These are phyloP conservation scores for Eutrema heterophyllum DNA, from an alignment of 345 rosid species.

Conservation along the genomic window DNA sequence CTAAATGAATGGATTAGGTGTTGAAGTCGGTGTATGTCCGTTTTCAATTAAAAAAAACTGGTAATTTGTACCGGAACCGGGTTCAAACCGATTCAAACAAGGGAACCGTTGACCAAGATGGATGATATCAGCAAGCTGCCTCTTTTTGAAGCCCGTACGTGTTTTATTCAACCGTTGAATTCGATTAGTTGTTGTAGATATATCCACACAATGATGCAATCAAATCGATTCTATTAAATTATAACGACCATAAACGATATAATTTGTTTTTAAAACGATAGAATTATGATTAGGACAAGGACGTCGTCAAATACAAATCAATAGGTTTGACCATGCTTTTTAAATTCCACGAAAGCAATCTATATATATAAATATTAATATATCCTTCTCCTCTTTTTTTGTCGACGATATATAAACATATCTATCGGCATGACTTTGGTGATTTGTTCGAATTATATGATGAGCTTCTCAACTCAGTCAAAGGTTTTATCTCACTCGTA, in stretches of 20 bases:
- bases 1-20: background rate
- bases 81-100: background rate
- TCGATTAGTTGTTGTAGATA: background rate
- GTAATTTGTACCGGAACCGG: background rate
- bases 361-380: background rate
- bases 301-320: background rate
- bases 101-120: background rate
- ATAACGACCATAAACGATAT: slow-evolving; percentile 6
- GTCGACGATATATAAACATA: too few relatives aligned
- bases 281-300: background rate
- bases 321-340: background rate
- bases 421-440: too few relatives aligned
- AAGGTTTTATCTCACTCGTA: background rate
- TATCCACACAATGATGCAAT: background rate
- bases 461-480: background rate
- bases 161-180: background rate
- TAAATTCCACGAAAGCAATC: slow-evolving; percentile 3
- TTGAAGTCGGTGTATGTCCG: background rate
- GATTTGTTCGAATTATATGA: background rate
- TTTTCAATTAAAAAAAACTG: background rate
- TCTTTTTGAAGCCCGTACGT: background rate
- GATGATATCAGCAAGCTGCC: background rate
- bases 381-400: too few relatives aligned
- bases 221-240: background rate
- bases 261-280: too few relatives aligned